phyloP scores from a whole-genome alignment of 2,329 filamentous ascomycete genomes.

The Zasmidium cellare region DNA sequence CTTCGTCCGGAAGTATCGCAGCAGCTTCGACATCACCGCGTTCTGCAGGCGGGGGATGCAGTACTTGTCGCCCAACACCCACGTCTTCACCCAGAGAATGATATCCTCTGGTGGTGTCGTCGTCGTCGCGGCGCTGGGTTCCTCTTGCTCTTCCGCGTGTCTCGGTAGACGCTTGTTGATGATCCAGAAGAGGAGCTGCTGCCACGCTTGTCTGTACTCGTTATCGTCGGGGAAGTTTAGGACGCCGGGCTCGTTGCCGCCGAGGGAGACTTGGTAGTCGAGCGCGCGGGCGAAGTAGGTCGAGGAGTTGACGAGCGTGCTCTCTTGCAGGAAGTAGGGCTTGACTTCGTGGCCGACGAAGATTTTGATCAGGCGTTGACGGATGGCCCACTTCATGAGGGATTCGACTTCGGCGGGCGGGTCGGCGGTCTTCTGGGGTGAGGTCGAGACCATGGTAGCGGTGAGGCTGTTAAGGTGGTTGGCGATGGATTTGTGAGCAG shows the following conservation, averaged over 20 bases:
- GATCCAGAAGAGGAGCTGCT: constrained; percentile 11
- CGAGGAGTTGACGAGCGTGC: background rate
- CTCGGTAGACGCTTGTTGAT: background rate
- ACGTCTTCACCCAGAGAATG: background rate
- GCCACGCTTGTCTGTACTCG: background rate
- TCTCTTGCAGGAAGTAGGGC: background rate
- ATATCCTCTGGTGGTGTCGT: background rate
- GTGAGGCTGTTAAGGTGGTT: too few relatives aligned
- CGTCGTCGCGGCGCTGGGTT: background rate
- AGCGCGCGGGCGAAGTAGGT: constrained; percentile 4
- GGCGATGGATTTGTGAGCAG: too few relatives aligned
- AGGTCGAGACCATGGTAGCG: too few relatives aligned
- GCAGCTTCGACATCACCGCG: background rate
- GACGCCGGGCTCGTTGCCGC: background rate
- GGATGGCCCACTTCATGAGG: background rate
- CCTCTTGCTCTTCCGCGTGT: background rate
- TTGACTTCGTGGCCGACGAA: background rate
- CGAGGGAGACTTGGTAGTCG: background rate
- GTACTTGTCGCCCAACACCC: background rate
- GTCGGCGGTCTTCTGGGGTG: too few relatives aligned
- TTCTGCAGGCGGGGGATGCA: background rate
- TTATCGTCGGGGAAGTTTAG: constrained; percentile 8
- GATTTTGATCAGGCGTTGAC: background rate
- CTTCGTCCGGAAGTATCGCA: background rate
- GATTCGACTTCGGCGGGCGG: background rate